Conservation (phyloP, 2,329 filamentous ascomycete genomes). For the Hymenoscyphus linearis region DNA sequence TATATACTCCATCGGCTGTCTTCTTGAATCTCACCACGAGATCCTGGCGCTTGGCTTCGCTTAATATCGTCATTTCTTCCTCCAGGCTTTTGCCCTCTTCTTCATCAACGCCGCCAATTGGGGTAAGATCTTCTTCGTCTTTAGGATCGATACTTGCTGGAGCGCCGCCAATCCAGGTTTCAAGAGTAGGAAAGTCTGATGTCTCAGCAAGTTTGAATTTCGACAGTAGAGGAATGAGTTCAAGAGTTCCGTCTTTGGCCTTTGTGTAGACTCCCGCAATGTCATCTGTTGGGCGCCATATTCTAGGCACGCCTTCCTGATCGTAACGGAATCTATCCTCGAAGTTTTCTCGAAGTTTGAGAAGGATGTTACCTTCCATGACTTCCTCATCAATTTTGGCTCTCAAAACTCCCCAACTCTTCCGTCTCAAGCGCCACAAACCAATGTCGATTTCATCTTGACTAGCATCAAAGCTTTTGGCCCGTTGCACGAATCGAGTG, state of each 20-base stretch:
- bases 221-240: slow-evolving; percentile 82
- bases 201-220: slow-evolving; percentile 75
- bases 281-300: slow-evolving; percentile 95
- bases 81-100: slow-evolving; percentile 91
- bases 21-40: slow-evolving; percentile 96
- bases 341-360: slow-evolving; percentile 96
- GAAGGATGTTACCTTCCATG: slow-evolving; percentile 91
- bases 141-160: slow-evolving; percentile 69
- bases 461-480: slow-evolving; percentile 89
- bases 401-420: slow-evolving; percentile 87
- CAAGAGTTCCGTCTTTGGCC: slow-evolving; percentile 86
- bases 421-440: slow-evolving; percentile 84
- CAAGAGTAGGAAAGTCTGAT: slow-evolving; percentile 72
- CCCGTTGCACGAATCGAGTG: slow-evolving; percentile 76
- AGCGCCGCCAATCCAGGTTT: slow-evolving; percentile 74
- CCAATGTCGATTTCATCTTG: slow-evolving; percentile 88
- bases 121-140: slow-evolving; percentile 83
- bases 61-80: slow-evolving; percentile 93
- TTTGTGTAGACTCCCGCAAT: slow-evolving; percentile 94
- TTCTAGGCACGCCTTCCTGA: slow-evolving; percentile 85
- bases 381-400: slow-evolving; percentile 95
- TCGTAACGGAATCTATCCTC: slow-evolving; percentile 99
- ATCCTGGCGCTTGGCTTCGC: slow-evolving; percentile 84
- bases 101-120: slow-evolving; percentile 91
- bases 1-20: slow-evolving; percentile 93